Conservation (phyloP, 176 grass and related monocot genomes). For the Avena atlantica region DNA sequence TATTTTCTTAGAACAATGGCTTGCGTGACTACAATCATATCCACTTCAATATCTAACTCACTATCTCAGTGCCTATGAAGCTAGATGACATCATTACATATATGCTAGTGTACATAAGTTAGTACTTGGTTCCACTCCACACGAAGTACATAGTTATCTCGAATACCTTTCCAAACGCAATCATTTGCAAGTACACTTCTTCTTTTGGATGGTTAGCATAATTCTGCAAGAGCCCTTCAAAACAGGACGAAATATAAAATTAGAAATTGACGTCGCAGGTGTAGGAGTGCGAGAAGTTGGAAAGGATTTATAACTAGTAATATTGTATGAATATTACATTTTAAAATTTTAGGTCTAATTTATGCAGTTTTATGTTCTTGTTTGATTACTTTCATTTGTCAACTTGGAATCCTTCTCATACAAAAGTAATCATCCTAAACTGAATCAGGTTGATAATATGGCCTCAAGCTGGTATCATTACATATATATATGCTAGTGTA, state of each 20-base stretch:
- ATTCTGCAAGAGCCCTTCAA: neutral
- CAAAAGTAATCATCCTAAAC: no score
- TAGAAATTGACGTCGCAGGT: neutral
- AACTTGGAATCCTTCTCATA: no score
- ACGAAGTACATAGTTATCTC: neutral
- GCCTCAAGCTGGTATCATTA: no score
- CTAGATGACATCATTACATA: constrained; percentile 8
- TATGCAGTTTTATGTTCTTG: no score
- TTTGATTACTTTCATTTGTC: no score
- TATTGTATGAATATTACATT: no score
- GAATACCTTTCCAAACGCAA: constrained; percentile 28
- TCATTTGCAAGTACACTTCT: constrained; percentile 28
- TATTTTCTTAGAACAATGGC: neutral
- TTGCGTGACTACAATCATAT: neutral
- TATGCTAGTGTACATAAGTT: neutral
- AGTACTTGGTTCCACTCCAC: neutral
- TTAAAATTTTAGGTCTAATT: no score
- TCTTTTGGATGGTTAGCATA: neutral
- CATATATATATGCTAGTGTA: neutral
- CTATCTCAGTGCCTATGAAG: neutral
- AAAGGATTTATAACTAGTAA: neutral
- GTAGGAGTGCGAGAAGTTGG: neutral
- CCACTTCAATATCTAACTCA: neutral
- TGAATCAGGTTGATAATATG: no score
- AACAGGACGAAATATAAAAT: neutral